These are phyloP conservation scores for Aspergillus hancockii DNA, from an alignment of 495 filamentous ascomycete species.

Conservation along the genomic window DNA sequence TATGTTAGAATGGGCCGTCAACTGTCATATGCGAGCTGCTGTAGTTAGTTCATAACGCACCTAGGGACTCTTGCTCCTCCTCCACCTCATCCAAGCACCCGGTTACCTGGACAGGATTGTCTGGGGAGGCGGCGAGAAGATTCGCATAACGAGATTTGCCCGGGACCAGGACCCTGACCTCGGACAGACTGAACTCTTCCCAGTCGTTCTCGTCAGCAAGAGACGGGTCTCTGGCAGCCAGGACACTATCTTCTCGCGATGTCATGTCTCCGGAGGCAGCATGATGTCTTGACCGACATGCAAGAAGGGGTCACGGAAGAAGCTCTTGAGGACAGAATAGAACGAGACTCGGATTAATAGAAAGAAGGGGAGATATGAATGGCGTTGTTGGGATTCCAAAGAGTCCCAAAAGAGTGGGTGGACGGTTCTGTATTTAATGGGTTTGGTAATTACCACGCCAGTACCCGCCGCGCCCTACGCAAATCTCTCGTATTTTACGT, in stretches of 20 bases:
- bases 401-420: neutral
- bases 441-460: slow-evolving; percentile 6
- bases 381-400: slow-evolving; percentile 4
- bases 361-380: slow-evolving; percentile 1
- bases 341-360: neutral
- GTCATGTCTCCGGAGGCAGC: slow-evolving; percentile 45
- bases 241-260: slow-evolving; percentile 55
- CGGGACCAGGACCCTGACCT: slow-evolving; percentile 52
- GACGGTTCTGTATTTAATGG: slow-evolving; percentile 4
- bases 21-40: slow-evolving; percentile 1
- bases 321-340: neutral
- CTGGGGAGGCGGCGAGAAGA: slow-evolving; percentile 52
- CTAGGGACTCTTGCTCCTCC: slow-evolving; percentile 41
- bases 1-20: neutral
- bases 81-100: slow-evolving; percentile 52
- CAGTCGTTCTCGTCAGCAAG: slow-evolving; percentile 59
- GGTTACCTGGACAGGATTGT: slow-evolving; percentile 55
- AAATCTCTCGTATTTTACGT: slow-evolving; percentile 2
- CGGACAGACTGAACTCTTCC: slow-evolving; percentile 55
- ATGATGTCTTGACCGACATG: slow-evolving; percentile 24
- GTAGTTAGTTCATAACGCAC: slow-evolving; percentile 29
- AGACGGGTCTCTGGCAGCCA: slow-evolving; percentile 54
- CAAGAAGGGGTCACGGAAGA: neutral
- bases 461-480: neutral
- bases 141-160: slow-evolving; percentile 53